Conservation (phyloP, 2,329 filamentous ascomycete species). For the Amauroascus niger region DNA sequence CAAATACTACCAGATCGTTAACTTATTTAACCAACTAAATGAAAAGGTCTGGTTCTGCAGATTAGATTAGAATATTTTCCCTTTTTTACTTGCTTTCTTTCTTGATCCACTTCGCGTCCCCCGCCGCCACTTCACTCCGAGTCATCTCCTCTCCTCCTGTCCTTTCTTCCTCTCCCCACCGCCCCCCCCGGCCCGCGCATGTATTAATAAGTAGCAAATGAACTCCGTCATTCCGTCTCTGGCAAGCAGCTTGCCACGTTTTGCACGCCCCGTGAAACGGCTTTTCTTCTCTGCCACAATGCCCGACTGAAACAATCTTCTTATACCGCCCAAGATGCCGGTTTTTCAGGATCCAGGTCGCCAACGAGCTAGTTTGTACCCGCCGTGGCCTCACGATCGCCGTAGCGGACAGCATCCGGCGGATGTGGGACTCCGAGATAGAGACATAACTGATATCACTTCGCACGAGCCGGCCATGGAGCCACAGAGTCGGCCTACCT, state of each 20-base stretch:
- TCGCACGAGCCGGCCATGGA: slow-evolving; percentile 16
- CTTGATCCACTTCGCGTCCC: slow-evolving; percentile 10
- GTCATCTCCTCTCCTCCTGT: no score
- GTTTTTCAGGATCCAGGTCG: slow-evolving; percentile 26
- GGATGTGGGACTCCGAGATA: slow-evolving; percentile 15
- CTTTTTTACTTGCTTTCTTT: no score
- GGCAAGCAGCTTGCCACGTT: slow-evolving; percentile 18
- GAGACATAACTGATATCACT: slow-evolving; percentile 15
- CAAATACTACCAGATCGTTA: no score
- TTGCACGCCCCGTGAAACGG: not conserved
- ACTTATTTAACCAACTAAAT: no score
- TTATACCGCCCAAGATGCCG: slow-evolving; percentile 21
- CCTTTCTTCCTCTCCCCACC: no score
- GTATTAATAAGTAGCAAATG: no score
- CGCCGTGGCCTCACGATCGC: slow-evolving; percentile 7
- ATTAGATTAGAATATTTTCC: slow-evolving; percentile 2
- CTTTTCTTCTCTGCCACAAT: slow-evolving; percentile 4
- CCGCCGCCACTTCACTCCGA: slow-evolving; percentile 18
- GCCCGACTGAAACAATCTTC: slow-evolving; percentile 4
- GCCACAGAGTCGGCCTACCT: slow-evolving; percentile 17
- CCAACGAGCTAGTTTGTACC: slow-evolving; percentile 22
- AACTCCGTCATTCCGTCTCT: slow-evolving; percentile 5
- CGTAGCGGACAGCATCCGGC: slow-evolving; percentile 11
- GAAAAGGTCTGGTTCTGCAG: no score
- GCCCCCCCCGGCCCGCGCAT: not conserved